These are phyloP conservation scores for Oenanthe sinensis DNA, from an alignment of 129 eudicot genomes.

Conservation along the genomic window DNA sequence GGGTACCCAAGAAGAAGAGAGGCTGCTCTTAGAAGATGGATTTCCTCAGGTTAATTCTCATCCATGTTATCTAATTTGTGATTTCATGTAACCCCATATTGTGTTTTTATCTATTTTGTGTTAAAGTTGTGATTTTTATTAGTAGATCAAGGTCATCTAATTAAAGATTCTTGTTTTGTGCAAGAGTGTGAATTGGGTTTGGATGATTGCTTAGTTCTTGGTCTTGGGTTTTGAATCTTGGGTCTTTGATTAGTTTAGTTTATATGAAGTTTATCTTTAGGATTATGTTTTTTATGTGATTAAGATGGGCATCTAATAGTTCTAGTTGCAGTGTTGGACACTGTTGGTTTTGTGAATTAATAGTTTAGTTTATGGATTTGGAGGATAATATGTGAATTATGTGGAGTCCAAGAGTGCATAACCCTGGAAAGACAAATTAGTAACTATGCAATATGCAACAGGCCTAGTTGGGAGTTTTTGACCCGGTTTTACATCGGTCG, in stretches of 20 bases:
- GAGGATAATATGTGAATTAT: not conserved
- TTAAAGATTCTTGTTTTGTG: not conserved
- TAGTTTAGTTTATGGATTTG: not conserved
- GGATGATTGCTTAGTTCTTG: not conserved
- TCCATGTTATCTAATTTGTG: not conserved
- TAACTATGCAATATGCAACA: no score
- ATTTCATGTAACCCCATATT: not conserved
- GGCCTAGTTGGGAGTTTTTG: not conserved
- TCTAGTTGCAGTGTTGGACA: not conserved
- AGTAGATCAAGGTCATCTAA: not conserved
- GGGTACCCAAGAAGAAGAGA: slow-evolving; percentile 54
- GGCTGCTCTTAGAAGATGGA: slow-evolving; percentile 50
- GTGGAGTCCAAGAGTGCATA: not conserved
- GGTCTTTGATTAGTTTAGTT: not conserved
- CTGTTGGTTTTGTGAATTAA: no score
- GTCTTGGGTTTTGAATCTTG: not conserved
- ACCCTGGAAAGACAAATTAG: not conserved
- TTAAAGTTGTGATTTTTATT: not conserved
- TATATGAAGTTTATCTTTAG: not conserved
- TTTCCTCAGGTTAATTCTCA: slow-evolving; percentile 27
- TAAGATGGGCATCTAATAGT: not conserved
- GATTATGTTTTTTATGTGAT: not conserved
- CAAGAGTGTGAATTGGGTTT: not conserved
- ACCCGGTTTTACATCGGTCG: no score
- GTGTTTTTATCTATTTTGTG: not conserved